Conservation (phyloP, 2,329 filamentous ascomycete species). For the Epichloe coenophiala region DNA sequence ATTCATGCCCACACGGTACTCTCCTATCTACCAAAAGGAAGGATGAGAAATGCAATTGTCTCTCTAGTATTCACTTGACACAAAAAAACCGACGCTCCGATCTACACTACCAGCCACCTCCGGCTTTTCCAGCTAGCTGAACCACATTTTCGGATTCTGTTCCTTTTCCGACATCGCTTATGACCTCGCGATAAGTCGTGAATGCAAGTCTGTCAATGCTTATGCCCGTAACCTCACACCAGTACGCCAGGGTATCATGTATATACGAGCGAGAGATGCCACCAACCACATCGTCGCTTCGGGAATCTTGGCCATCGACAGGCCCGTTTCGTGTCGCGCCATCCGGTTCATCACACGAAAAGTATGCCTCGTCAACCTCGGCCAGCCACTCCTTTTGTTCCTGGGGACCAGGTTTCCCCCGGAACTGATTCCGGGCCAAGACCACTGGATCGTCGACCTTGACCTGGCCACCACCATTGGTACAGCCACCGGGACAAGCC, state of each 20-base stretch:
- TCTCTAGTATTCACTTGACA: neutral
- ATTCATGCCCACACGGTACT: conserved; percentile 12
- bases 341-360: conserved; percentile 52
- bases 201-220: conserved; percentile 58
- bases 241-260: conserved; percentile 58
- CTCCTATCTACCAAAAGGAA: neutral
- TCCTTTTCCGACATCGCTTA: conserved; percentile 84
- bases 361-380: conserved; percentile 80
- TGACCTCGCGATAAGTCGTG: conserved; percentile 82
- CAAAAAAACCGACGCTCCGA: neutral
- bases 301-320: conserved; percentile 5
- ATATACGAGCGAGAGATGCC: conserved; percentile 55
- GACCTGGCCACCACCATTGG: conserved; percentile 92
- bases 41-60: neutral
- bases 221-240: conserved; percentile 60
- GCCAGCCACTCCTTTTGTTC: conserved; percentile 81
- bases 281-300: conserved; percentile 33
- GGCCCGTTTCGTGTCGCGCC: conserved; percentile 8
- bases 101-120: conserved; percentile 68
- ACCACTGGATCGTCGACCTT: conserved; percentile 69
- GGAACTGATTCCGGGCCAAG: conserved; percentile 31
- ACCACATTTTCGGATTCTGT: conserved; percentile 69
- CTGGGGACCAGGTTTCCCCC: conserved; percentile 50
- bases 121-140: conserved; percentile 79
- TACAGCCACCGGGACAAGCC: conserved; percentile 98